Percentiles rank a stretch among this genome's conserved stretches.
Evolutionary conservation across 345 rosid genomes (phyloP).

Genomic region (Aquilaria sinensis): DNA sequence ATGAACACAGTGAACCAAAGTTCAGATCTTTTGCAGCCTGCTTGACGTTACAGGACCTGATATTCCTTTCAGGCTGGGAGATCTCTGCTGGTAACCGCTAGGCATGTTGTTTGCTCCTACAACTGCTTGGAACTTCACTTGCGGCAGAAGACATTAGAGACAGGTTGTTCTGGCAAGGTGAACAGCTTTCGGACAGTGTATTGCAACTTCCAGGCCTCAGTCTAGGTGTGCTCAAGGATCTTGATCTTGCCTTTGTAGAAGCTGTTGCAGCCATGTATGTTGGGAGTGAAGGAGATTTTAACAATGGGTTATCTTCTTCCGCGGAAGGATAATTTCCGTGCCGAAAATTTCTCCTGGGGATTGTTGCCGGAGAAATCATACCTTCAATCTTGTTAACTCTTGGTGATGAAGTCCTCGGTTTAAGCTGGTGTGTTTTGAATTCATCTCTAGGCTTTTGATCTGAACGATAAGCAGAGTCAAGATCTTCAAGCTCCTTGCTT

Average conservation of each 20-base stretch:
- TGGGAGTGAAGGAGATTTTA: constrained; percentile 40
- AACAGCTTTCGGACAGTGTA: constrained; percentile 74
- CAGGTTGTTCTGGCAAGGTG: constrained; percentile 66
- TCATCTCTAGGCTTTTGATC: constrained; percentile 35
- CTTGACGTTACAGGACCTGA: constrained; percentile 48
- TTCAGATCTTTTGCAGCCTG: constrained; percentile 42
- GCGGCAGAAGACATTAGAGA: constrained; percentile 33
- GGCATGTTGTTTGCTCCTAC: constrained; percentile 25
- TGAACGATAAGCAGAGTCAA: constrained; percentile 43
- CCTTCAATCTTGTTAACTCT: constrained; percentile 22
- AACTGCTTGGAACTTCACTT: constrained; percentile 39
- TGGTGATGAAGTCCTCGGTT: constrained; percentile 31
- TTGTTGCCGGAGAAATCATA: constrained; percentile 24
- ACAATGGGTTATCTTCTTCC: constrained; percentile 53
- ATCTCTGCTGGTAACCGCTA: constrained; percentile 57
- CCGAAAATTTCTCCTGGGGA: constrained; percentile 36
- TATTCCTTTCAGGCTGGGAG: constrained; percentile 66
- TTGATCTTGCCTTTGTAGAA: constrained; percentile 81
- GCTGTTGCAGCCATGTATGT: constrained; percentile 92
- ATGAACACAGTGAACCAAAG: constrained; percentile 48
- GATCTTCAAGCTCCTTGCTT: constrained; percentile 76
- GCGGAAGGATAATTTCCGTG: constrained; percentile 55
- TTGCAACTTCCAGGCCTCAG: constrained; percentile 56
- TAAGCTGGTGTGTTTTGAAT: constrained; percentile 28
- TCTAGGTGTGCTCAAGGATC: constrained; percentile 73